These are phyloP conservation scores for Carex littledalei DNA, from an alignment of 176 grass and related monocot genomes.

Conservation along the genomic window DNA sequence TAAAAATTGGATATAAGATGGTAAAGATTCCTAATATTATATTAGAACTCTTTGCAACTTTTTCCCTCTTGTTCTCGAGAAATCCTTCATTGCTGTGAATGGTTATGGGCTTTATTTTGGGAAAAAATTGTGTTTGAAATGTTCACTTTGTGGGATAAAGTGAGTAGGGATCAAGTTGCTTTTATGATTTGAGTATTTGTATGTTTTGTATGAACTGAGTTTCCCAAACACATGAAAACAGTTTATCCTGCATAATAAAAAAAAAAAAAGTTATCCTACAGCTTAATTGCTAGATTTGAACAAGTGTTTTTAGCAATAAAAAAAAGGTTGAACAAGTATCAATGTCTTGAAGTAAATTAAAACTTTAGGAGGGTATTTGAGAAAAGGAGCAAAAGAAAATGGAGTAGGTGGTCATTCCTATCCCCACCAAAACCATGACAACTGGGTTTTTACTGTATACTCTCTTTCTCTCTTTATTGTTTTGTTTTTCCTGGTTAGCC, in stretches of 20 bases:
- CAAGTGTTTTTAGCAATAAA: neutral
- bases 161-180: no score
- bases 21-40: neutral
- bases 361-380: neutral
- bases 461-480: neutral
- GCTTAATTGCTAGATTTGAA: neutral
- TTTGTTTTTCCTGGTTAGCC: conserved; percentile 10
- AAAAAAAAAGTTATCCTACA: neutral
- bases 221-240: no score
- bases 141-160: no score
- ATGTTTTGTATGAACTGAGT: no score
- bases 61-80: neutral
- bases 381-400: neutral
- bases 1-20: neutral
- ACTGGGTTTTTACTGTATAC: neutral
- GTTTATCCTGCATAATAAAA: no score
- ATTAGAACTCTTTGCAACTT: no score
- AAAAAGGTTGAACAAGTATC: neutral
- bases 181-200: no score
- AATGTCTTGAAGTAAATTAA: neutral
- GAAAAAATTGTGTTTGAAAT: no score
- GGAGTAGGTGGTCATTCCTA: conserved; percentile 27
- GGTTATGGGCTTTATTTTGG: no score
- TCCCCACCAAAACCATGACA: conserved; percentile 27
- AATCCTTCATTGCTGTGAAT: neutral